These are phyloP conservation scores for Colletotrichum graminicola DNA, from an alignment of 2,329 filamentous ascomycete genomes.

Conservation along the genomic window DNA sequence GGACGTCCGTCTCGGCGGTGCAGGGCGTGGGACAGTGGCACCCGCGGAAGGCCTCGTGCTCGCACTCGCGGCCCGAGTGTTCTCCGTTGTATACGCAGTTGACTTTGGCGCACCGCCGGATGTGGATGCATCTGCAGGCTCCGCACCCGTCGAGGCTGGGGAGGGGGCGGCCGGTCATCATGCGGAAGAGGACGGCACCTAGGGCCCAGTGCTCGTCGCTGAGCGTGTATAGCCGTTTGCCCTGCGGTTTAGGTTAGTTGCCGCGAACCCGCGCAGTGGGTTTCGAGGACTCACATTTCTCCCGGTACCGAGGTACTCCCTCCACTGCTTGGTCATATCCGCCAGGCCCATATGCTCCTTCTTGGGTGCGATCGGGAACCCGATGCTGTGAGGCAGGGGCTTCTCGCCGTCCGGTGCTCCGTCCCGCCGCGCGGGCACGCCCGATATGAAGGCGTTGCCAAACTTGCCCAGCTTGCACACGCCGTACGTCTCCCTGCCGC, in stretches of 20 bases:
- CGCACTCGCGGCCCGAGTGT: conserved; percentile 34
- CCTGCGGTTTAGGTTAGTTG: conserved; percentile 41
- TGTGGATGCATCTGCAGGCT: conserved; percentile 47
- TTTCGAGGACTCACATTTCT: conserved; percentile 19
- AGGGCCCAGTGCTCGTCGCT: conserved; percentile 55
- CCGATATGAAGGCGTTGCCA: conserved; percentile 55
- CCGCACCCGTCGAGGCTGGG: conserved; percentile 49
- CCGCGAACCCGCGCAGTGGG: too few species aligned
- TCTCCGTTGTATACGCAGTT: conserved; percentile 27
- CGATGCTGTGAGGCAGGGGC: conserved; percentile 16
- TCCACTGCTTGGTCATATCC: conserved; percentile 37
- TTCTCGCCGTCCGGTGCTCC: conserved; percentile 22
- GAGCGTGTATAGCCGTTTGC: conserved; percentile 51
- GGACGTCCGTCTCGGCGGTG: conserved; percentile 44
- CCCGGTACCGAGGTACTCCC: conserved; percentile 21
- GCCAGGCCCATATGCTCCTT: conserved; percentile 22
- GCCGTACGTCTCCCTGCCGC: conserved; percentile 63
- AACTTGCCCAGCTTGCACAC: conserved; percentile 67
- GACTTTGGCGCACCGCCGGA: conserved; percentile 36
- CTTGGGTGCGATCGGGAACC: conserved; percentile 34
- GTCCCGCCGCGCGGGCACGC: conserved; percentile 47
- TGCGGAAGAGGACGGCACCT: conserved; percentile 54
- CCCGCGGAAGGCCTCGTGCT: conserved; percentile 41
- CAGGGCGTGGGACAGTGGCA: conserved; percentile 37
- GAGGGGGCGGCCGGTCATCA: conserved; percentile 54